These are phyloP conservation scores for Claviceps fusiformis DNA, from an alignment of 2,329 filamentous ascomycete genomes.

Conservation along the genomic window DNA sequence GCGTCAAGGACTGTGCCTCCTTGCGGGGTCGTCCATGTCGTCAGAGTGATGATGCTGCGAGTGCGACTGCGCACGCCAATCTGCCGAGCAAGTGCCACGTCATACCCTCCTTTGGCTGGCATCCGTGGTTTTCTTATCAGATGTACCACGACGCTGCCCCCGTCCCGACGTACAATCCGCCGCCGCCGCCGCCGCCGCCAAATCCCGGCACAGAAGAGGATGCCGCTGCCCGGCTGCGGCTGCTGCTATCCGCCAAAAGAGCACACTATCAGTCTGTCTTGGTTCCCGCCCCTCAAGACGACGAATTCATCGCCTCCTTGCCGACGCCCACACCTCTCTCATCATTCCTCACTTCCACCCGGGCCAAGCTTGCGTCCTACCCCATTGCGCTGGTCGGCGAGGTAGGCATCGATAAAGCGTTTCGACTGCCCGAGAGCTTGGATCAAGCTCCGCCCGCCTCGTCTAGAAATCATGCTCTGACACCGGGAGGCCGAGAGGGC, in stretches of 20 bases:
- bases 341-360: slow-evolving; percentile 41
- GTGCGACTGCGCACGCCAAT: not conserved
- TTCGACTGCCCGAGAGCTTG: slow-evolving; percentile 55
- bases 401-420: slow-evolving; percentile 64
- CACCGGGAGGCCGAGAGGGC: slow-evolving; percentile 58
- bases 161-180: slow-evolving; percentile 21
- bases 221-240: slow-evolving; percentile 3
- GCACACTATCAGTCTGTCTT: slow-evolving; percentile 57
- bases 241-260: slow-evolving; percentile 24
- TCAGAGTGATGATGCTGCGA: not conserved
- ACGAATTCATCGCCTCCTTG: slow-evolving; percentile 33
- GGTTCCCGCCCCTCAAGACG: slow-evolving; percentile 33
- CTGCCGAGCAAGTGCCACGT: slow-evolving; percentile 12
- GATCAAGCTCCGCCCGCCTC: slow-evolving; percentile 18
- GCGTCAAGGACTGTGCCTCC: slow-evolving; percentile 19
- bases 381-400: slow-evolving; percentile 61
- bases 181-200: not conserved
- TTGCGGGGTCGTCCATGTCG: not conserved
- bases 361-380: slow-evolving; percentile 37
- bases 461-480: slow-evolving; percentile 28
- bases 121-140: slow-evolving; percentile 75
- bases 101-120: slow-evolving; percentile 72
- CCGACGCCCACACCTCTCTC: slow-evolving; percentile 49
- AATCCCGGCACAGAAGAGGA: slow-evolving; percentile 10
- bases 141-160: slow-evolving; percentile 47